phyloP scores from a whole-genome alignment of 129 eudicot genomes.

The Tanacetum coccineum region DNA sequence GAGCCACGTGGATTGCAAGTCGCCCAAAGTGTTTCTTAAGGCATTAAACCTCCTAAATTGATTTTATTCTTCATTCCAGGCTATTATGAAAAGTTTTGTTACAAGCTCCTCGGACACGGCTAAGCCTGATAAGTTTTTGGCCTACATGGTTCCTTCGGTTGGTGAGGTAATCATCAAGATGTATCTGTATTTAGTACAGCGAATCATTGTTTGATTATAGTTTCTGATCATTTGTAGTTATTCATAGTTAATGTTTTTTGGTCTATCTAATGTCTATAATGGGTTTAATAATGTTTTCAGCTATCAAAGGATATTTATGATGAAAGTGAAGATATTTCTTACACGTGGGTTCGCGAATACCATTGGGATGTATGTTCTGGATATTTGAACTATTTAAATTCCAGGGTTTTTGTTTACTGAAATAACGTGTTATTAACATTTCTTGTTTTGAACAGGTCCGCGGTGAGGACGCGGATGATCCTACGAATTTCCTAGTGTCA shows the following conservation, averaged over 20 bases:
- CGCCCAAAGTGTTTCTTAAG: background rate
- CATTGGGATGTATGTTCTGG: constrained; percentile 79
- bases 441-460: constrained; percentile 53
- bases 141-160: constrained; percentile 84
- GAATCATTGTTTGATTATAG: background rate
- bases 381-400: background rate
- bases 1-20: background rate
- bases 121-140: constrained; percentile 70
- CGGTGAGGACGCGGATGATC: constrained; percentile 87
- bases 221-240: background rate
- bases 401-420: background rate
- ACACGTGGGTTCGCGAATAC: constrained; percentile 92
- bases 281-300: constrained; percentile 40
- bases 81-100: constrained; percentile 81
- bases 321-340: constrained; percentile 82
- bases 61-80: constrained; percentile 49
- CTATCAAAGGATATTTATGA: constrained; percentile 78
- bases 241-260: background rate
- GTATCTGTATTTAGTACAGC: constrained; percentile 9
- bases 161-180: constrained; percentile 52
- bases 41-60: background rate
- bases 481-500: constrained; percentile 77
- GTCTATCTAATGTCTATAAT: constrained; percentile 9
- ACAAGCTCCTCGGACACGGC: constrained; percentile 56
- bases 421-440: constrained; percentile 2